These are phyloP conservation scores for Pharus latifolius DNA, from an alignment of 176 grass and related monocot genomes.

Conservation along the genomic window DNA sequence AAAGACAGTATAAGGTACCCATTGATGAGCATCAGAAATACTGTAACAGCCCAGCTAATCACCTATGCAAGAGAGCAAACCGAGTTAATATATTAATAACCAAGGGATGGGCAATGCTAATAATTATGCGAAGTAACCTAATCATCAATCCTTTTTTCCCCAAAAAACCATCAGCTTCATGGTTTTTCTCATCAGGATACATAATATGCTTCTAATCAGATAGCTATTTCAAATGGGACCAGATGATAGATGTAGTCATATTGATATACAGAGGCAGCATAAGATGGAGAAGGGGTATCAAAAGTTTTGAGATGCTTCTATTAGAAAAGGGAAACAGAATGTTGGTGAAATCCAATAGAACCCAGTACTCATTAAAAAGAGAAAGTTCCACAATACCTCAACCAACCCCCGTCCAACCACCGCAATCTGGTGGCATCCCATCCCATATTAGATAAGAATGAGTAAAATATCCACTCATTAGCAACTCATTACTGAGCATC, in stretches of 20 bases:
- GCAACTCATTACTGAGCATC: no score
- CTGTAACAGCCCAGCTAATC: slow-evolving; percentile 73
- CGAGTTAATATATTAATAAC: background rate
- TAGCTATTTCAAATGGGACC: no score
- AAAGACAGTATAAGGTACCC: slow-evolving; percentile 84
- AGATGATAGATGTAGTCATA: no score
- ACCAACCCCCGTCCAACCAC: no score
- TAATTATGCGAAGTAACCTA: background rate
- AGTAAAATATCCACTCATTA: no score
- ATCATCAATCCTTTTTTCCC: background rate
- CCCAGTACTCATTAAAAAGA: no score
- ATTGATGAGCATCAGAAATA: slow-evolving; percentile 87
- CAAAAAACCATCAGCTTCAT: background rate
- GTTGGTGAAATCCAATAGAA: no score
- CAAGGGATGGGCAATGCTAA: background rate
- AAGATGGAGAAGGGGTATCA: background rate
- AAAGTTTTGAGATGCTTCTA: no score
- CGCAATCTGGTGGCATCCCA: no score
- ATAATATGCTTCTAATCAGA: background rate
- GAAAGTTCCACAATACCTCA: no score
- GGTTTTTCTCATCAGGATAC: background rate
- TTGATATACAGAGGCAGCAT: background rate
- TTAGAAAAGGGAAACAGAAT: no score
- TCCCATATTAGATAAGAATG: no score
- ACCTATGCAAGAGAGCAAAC: slow-evolving; percentile 40